Base-by-base conservation (phyloP, 352 stramenopile species). In the Nannochloropsis limnetica region DNA sequence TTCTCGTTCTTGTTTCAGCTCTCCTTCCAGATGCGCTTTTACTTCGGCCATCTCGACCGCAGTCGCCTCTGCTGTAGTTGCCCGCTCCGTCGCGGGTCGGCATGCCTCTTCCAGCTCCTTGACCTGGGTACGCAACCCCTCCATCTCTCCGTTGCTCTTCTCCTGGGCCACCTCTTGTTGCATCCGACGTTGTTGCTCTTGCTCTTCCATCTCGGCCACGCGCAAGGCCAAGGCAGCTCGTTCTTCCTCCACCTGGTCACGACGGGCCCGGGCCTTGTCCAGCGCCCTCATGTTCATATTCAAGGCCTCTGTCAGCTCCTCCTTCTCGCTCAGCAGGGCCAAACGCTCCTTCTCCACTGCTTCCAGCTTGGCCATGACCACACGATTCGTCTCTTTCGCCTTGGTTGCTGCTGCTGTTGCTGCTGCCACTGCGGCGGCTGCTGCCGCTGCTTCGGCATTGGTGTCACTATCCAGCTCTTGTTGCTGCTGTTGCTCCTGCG, bases 161-260 rank as follows among this genome's bases (percentile, higher is more conserved):
- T 25, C 61, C 11, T 6, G n/a, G 11, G 11, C n/a, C n/a, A 23
- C 61, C 22, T 0, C 61, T 15, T 28, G 4, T 74, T 29, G 61
- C 61, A 20, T 29, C 61, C n/a, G 61, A 74, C 3, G 61, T 20
- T 8, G n/a, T 22, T 25, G n/a, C 25, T 74, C 61, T 22, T 25
- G n/a, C 61, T 74, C 25, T 74, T 74, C 61, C 61, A 74, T 74
- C n/a, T 74, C 61, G 8, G 61, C 61, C 61, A 74, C 8, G n/a
- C 61, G 61, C 61, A 74, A 74, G 61, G 61, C 25, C 15, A 74
- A 29, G n/a, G n/a, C 61, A 74, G n/a, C 25, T 8, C 61, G 61
- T 11, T 74, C 61, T 20, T 29, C 11, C 25, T 74, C 61, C 61
- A 74, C n/a, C 20, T 29, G n/a, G n/a, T 27, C n/a, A 15, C 15